A percentile compares a stretch with the other conserved stretches of the same genome.
Evolutionary conservation across 352 stramenopile genomes (phyloP).

Genomic region (Phytophthora citrophthora): DNA sequence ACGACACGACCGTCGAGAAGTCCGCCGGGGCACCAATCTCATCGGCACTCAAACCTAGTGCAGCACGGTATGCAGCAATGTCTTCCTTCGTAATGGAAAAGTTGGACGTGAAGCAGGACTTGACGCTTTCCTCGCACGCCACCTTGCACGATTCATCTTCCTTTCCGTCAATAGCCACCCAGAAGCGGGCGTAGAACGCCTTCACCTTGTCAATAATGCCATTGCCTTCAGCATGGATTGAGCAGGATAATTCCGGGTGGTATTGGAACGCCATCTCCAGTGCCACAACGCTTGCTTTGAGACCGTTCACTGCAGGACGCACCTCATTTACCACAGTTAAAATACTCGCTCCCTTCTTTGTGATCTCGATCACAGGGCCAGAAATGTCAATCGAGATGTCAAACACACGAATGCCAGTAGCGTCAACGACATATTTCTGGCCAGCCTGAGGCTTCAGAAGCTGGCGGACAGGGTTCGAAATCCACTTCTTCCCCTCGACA

Average conservation of each 20-base stretch:
- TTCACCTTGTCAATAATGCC: constrained; percentile 69
- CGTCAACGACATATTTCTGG: constrained; percentile 52
- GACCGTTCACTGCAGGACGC: constrained; percentile 57
- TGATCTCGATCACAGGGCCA: constrained; percentile 61
- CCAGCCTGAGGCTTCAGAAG: constrained; percentile 53
- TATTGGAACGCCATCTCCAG: constrained; percentile 71
- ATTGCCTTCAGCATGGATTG: constrained; percentile 55
- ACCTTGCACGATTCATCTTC: constrained; percentile 63
- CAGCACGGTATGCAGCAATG: constrained; percentile 62
- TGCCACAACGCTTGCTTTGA: constrained; percentile 48
- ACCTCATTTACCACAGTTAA: constrained; percentile 59
- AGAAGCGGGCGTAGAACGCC: constrained; percentile 80
- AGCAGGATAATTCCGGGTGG: constrained; percentile 47
- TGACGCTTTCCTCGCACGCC: constrained; percentile 64
- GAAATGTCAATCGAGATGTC: constrained; percentile 41
- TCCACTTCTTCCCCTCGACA: constrained; percentile 60
- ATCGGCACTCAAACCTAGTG: constrained; percentile 47
- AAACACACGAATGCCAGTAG: constrained; percentile 41
- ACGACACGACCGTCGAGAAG: constrained; percentile 82
- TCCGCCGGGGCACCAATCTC: constrained; percentile 60
- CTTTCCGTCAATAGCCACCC: constrained; percentile 63
- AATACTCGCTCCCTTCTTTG: constrained; percentile 44
- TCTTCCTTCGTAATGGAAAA: constrained; percentile 67
- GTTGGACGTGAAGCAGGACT: constrained; percentile 64
- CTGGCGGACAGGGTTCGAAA: constrained; percentile 67